A percentile compares a stretch with the other conserved stretches of the same genome.
These are phyloP conservation scores for Aspergillus amoenus DNA, from an alignment of 2,329 filamentous ascomycete genomes.

Conservation along the genomic window DNA sequence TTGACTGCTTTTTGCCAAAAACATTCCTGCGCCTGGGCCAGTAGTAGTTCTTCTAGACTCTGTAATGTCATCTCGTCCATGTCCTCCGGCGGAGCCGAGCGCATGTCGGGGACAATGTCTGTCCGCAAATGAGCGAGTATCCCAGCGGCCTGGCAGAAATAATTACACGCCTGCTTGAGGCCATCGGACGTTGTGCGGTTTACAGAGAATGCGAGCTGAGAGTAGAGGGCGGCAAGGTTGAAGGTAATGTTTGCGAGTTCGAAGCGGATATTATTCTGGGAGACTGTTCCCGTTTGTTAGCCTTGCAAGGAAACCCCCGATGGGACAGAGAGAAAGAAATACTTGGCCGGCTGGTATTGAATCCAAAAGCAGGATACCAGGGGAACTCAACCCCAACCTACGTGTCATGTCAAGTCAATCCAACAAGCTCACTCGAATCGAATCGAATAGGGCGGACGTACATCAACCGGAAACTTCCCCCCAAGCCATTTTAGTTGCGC, in stretches of 20 bases:
- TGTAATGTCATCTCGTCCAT: conserved; percentile 90
- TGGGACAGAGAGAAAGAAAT: conserved; percentile 7
- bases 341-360: conserved; percentile 73
- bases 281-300: conserved; percentile 35
- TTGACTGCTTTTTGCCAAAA: conserved; percentile 98
- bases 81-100: conserved; percentile 83
- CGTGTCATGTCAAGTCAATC: background rate
- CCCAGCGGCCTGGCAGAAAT: conserved; percentile 84
- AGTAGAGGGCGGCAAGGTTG: conserved; percentile 91
- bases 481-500: conserved; percentile 91
- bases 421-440: background rate
- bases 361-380: conserved; percentile 92
- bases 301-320: background rate
- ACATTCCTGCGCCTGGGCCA: conserved; percentile 94
- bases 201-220: conserved; percentile 79
- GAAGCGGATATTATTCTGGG: conserved; percentile 68
- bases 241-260: conserved; percentile 91
- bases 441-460: conserved; percentile 35
- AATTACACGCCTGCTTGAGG: conserved; percentile 82
- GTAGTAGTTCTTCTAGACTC: conserved; percentile 75
- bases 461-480: conserved; percentile 94
- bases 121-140: conserved; percentile 76
- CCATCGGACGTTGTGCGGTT: conserved; percentile 78
- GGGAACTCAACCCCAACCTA: conserved; percentile 92
- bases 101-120: conserved; percentile 76